These are phyloP conservation scores for Paragyromitra xinjiangensis DNA, from an alignment of 495 filamentous ascomycete genomes.

Conservation along the genomic window DNA sequence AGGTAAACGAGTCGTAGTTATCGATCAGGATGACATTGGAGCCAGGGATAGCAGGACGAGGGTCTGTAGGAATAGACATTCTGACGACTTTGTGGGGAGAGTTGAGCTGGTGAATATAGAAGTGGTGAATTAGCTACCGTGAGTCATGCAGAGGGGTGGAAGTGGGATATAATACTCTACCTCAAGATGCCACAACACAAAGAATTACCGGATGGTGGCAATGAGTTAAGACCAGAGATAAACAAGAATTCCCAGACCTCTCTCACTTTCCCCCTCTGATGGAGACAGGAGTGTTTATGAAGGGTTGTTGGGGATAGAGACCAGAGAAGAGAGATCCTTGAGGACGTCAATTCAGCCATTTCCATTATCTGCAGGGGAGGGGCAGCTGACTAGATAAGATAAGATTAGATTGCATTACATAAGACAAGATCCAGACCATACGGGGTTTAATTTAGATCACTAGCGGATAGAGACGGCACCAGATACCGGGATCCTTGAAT, in stretches of 20 bases:
- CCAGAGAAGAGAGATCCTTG: not conserved
- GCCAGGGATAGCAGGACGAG: constrained; percentile 35
- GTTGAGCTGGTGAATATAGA: not conserved
- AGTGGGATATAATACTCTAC: not conserved
- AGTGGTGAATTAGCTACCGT: constrained; percentile 20
- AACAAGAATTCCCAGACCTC: not conserved
- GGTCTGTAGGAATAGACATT: constrained; percentile 47
- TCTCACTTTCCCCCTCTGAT: not conserved
- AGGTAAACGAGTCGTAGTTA: constrained; percentile 99
- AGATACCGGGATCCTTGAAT: not conserved
- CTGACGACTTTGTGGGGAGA: not conserved
- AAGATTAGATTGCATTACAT: constrained; percentile 22
- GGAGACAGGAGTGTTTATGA: not conserved
- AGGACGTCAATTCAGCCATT: constrained; percentile 27
- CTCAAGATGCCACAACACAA: constrained; percentile 2
- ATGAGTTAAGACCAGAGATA: not conserved
- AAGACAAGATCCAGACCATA: not conserved
- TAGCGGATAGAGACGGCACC: not conserved
- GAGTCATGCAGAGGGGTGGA: constrained; percentile 10
- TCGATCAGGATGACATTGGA: constrained; percentile 91
- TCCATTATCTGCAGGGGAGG: constrained; percentile 11
- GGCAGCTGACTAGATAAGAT: constrained; percentile 38
- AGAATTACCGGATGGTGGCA: not conserved
- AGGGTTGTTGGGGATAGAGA: not conserved
- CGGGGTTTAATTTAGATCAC: not conserved